Conservation (phyloP, 208 protist genomes). For the Herpetomonas samuelpessoai region DNA sequence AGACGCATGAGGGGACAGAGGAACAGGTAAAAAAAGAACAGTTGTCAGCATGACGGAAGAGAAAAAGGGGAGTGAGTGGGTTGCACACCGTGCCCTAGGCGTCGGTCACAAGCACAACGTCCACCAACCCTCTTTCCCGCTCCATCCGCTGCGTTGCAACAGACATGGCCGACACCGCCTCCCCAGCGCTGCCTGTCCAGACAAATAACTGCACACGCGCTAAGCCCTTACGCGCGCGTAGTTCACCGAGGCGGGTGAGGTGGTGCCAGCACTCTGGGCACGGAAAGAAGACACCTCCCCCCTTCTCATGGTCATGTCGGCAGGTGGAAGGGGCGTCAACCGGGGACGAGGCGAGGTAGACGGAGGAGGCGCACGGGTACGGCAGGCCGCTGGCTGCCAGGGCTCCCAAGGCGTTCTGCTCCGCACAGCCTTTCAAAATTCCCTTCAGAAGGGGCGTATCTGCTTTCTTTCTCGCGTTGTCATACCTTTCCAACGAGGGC, state of each 20-base stretch:
- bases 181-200: conserved; percentile 6
- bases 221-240: conserved; percentile 22
- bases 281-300: conserved; percentile 40
- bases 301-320: background rate
- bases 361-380: conserved; percentile 41
- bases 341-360: conserved; percentile 47
- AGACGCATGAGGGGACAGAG: too few relatives aligned
- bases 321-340: background rate
- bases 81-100: too few relatives aligned
- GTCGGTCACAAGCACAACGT: conserved; percentile 12
- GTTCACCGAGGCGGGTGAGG: conserved; percentile 40
- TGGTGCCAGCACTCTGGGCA: conserved; percentile 80
- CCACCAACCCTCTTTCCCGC: background rate
- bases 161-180: conserved; percentile 10
- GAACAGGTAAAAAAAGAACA: too few relatives aligned
- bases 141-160: conserved; percentile 21
- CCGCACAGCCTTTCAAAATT: conserved; percentile 83
- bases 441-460: conserved; percentile 48
- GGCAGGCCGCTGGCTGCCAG: conserved; percentile 63
- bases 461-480: too few relatives aligned
- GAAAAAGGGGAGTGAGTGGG: too few relatives aligned
- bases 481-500: background rate
- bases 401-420: conserved; percentile 85
- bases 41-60: too few relatives aligned
- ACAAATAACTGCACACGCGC: conserved; percentile 52